Evolutionary conservation across 1,139 yeast genomes (phyloP), one percentile per base, ranked within the genome.

Genomic region (Yamadazyma aaseri): DNA sequence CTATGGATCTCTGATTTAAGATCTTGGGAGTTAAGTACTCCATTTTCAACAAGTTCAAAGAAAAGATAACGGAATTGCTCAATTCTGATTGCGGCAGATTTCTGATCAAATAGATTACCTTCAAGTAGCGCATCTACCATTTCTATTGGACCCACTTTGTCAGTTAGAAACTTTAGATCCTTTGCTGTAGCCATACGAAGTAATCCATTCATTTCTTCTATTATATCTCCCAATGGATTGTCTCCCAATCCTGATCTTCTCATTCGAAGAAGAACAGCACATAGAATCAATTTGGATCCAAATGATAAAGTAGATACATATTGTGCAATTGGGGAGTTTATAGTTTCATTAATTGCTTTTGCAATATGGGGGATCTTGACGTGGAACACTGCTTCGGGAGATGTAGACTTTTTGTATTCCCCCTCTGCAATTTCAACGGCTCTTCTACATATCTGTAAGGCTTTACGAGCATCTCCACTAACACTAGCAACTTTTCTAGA

Each of bases 381-480:
- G 3, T 71, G 62, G 45, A 73, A 79, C 11, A 63, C 64, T 4
- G 58, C 60, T 13, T 32, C 38, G 38, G 38, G 30, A n/a, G 20
- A 12, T n/a, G 11, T 13, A 3, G 12, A 5, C 3, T 27, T 15
- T 16, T 41, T 34, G 28, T 44, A 78, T 40, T 77, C 80, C 37
- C 58, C 58, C 50, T 86, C 95, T 0, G 97, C 96, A 25, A 90
- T 68, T 53, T 89, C 97, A 6, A 90, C 86, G 0, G 97, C 97
- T 40, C 97, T 66, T 28, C 94, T 73, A 53, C 96, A 86, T 11
- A 92, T 86, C 39, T 86, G 86, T 36, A 94, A 65, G 0, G 96
- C 97, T 44, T 97, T 70, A 49, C 99, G 71, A 2, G 97, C 98
- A 65, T 92, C 99, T 38, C 99, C 98, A 56, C 94, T 85, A 4